These are phyloP conservation scores for Rhodotorula mucilaginosa DNA, from an alignment of 1,284 basidiomycete genomes.

Conservation along the genomic window DNA sequence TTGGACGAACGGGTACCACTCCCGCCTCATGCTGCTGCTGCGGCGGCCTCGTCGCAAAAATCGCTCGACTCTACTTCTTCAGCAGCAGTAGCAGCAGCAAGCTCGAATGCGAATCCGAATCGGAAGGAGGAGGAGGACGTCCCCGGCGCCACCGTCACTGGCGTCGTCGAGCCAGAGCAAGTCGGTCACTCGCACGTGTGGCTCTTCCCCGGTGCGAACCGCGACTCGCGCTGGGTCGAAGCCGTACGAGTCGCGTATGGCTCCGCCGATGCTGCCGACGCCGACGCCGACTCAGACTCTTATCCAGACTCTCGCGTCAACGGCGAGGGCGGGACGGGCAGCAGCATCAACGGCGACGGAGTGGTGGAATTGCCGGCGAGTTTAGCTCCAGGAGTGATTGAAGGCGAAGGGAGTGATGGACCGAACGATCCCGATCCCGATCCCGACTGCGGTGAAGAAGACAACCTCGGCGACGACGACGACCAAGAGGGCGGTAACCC, in stretches of 20 bases:
- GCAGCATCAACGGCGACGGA: background rate
- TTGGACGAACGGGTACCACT: slow-evolving; percentile 20
- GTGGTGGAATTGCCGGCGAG: slow-evolving; percentile 18
- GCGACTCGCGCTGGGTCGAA: slow-evolving; percentile 5
- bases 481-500: no score
- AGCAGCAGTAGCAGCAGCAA: background rate
- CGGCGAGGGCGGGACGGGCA: background rate
- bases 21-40: background rate
- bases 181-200: background rate
- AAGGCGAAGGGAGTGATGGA: slow-evolving; percentile 8
- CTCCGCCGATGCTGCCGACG: slow-evolving; percentile 2
- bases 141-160: background rate
- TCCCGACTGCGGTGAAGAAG: background rate
- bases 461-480: no score
- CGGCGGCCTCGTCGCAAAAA: background rate
- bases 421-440: background rate
- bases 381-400: slow-evolving; percentile 15
- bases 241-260: slow-evolving; percentile 24
- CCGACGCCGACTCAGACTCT: background rate
- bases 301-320: background rate
- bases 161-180: slow-evolving; percentile 12
- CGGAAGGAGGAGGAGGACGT: background rate
- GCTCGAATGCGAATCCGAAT: background rate
- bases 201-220: slow-evolving; percentile 10
- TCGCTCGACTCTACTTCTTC: background rate